Evolutionary conservation across 805 yeast genomes (phyloP).

Genomic region (Sugiyamaella americana): DNA sequence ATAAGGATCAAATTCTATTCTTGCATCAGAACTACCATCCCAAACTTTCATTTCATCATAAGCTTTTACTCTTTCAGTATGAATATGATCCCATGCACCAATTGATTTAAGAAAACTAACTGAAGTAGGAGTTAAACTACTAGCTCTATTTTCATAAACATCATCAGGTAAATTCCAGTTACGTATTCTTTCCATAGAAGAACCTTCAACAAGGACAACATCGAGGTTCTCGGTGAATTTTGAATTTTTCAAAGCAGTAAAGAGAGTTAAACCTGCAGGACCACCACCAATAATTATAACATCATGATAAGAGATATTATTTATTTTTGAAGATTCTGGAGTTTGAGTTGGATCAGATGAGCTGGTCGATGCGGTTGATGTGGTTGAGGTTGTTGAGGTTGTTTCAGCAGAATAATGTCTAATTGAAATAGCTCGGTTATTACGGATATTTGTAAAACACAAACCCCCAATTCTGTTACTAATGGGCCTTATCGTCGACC

Average conservation of each 20-base stretch:
- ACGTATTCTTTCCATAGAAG: constrained; percentile 47
- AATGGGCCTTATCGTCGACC: too few species aligned
- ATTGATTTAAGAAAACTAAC: constrained; percentile 57
- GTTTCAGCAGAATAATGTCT: too few species aligned
- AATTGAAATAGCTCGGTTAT: too few species aligned
- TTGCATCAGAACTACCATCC: constrained; percentile 71
- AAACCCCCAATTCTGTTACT: too few species aligned
- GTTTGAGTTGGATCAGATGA: not conserved
- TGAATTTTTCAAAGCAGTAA: constrained; percentile 68
- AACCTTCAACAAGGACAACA: constrained; percentile 70
- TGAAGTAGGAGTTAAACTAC: constrained; percentile 79
- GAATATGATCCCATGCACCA: constrained; percentile 70
- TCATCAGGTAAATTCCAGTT: constrained; percentile 42
- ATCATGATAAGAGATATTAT: constrained; percentile 36
- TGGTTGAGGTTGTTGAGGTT: too few species aligned
- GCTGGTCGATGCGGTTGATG: too few species aligned
- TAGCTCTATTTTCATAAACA: constrained; percentile 69
- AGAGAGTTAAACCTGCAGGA: constrained; percentile 87
- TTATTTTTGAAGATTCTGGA: not conserved
- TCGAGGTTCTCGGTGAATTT: constrained; percentile 52
- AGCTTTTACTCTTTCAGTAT: constrained; percentile 63
- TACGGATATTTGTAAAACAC: too few species aligned
- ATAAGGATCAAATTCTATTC: constrained; percentile 57
- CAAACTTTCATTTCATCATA: constrained; percentile 81
- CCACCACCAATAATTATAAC: constrained; percentile 93